Percentiles rank a stretch among this genome's conserved stretches.
These are phyloP conservation scores for Tetrahymena borealis DNA, from an alignment of 73 alveolate genomes.

Conservation along the genomic window DNA sequence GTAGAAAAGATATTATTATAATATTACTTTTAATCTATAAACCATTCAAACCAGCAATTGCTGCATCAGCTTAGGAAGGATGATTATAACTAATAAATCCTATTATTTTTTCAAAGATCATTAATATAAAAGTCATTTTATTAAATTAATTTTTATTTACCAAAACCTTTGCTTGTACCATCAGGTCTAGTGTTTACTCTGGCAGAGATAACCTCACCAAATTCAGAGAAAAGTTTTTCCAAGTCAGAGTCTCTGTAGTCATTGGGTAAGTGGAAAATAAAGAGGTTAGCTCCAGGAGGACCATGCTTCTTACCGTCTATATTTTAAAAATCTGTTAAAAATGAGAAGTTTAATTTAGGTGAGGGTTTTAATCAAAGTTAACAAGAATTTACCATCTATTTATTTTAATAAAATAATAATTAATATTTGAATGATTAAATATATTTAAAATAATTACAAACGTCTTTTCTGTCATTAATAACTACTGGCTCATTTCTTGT, in stretches of 20 bases:
- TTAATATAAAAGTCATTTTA: background rate
- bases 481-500: background rate
- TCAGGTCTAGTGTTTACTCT: conserved; percentile 32
- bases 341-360: no score
- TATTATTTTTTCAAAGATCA: background rate
- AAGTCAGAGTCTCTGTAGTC: conserved; percentile 37
- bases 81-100: background rate
- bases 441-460: background rate
- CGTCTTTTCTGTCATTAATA: background rate
- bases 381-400: background rate
- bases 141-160: background rate
- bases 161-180: conserved; percentile 44
- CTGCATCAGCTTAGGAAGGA: background rate
- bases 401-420: background rate
- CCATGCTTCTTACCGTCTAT: conserved; percentile 19
- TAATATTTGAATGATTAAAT: no score
- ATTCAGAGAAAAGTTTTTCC: conserved; percentile 13
- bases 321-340: conserved; percentile 5
- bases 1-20: background rate
- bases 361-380: no score
- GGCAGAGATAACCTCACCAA: conserved; percentile 37
- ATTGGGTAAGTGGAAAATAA: conserved; percentile 35
- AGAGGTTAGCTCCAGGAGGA: conserved; percentile 40
- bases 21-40: background rate
- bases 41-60: background rate